Evolutionary conservation across 768 basidiomycete genomes (phyloP).

Genomic region (Leucocoprinus birnbaumii): DNA sequence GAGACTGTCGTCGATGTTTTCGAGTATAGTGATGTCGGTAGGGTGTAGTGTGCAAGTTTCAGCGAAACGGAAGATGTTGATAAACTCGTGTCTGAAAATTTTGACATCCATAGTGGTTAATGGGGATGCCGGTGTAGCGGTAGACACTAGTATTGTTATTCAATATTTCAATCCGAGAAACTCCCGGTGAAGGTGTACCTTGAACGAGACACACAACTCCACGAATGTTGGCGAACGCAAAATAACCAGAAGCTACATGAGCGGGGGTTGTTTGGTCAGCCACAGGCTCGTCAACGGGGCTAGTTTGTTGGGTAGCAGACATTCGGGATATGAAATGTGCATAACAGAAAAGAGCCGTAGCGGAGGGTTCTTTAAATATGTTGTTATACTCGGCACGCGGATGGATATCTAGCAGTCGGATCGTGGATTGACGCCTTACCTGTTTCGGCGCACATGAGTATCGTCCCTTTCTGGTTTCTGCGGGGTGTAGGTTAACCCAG

Average conservation of each 20-base stretch:
- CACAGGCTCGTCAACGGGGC: conserved; percentile 2
- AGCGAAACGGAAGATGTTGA: conserved; percentile 58
- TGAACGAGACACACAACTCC: conserved; percentile 61
- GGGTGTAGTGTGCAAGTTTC: conserved; percentile 45
- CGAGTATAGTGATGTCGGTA: conserved; percentile 47
- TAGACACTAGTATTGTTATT: conserved; percentile 27
- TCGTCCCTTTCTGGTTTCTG: neutral
- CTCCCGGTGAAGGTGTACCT: conserved; percentile 32
- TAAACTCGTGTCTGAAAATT: conserved; percentile 59
- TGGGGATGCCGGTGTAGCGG: conserved; percentile 36
- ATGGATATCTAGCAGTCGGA: conserved; percentile 19
- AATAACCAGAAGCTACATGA: conserved; percentile 32
- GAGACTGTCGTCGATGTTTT: conserved; percentile 43
- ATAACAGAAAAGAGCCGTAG: conserved; percentile 22
- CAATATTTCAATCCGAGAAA: neutral
- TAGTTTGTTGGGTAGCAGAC: conserved; percentile 6
- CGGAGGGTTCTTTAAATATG: conserved; percentile 40
- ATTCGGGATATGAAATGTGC: conserved; percentile 4
- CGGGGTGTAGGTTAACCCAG: too few relatives aligned
- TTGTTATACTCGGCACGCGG: conserved; percentile 37
- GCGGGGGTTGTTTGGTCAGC: conserved; percentile 25
- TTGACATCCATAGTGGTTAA: conserved; percentile 47
- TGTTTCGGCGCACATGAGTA: conserved; percentile 6
- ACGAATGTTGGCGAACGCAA: conserved; percentile 57
- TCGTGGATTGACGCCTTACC: neutral